Base-by-base conservation (phyloP, 495 filamentous ascomycete species). In the Umbilicaria muhlenbergii region DNA sequence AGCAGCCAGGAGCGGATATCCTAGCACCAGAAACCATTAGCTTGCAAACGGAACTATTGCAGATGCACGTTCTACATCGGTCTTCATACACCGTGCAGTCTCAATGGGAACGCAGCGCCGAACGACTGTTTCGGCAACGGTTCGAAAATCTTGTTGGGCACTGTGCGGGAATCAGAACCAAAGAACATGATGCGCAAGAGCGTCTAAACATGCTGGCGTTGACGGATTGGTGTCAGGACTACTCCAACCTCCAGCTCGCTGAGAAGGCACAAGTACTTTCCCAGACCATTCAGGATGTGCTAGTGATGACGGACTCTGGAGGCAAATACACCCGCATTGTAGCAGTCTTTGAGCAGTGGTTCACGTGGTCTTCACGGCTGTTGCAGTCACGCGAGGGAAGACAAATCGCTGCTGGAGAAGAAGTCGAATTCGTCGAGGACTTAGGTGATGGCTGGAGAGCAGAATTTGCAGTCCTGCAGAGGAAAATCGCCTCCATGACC, bases 1-100 rank as follows among this genome's bases (percentile, higher is more conserved):
- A 24, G 39, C 50, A 24, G 34, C 15, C 32, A 39, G 28, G 38
- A 17, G 13, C 42, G 62, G 33, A 56, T 58, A 14, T 49, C 56
- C 18, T 71, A 41, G 70, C 75, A 1, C 71, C 75, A 39, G 79
- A 83, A 53, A 71, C 70, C 5, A 66, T 71, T 34, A 65, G 71
- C 16, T 52, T 84, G 24, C 82, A 86, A 53, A 75, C 77, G 0
- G 80, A 87, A 51, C 66, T 91, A 16, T 62, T 86, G 17, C 81
- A 86, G 53, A 61, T 88, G 5, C 74, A 77, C 53, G 63, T 88
- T 10, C 61, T 87, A 11, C 80, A 84, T 60, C 68, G 66, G 10
- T 56, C 57, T 7, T 57, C 59, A 10, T 35, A 60, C 13, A 56
- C 59, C 16, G 44, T 53, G 17, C 53, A 66, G 13, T 42, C 44